These are phyloP conservation scores for Pseudonitzschia multiseries DNA, from an alignment of 108 stramenopile species.

Conservation along the genomic window DNA sequence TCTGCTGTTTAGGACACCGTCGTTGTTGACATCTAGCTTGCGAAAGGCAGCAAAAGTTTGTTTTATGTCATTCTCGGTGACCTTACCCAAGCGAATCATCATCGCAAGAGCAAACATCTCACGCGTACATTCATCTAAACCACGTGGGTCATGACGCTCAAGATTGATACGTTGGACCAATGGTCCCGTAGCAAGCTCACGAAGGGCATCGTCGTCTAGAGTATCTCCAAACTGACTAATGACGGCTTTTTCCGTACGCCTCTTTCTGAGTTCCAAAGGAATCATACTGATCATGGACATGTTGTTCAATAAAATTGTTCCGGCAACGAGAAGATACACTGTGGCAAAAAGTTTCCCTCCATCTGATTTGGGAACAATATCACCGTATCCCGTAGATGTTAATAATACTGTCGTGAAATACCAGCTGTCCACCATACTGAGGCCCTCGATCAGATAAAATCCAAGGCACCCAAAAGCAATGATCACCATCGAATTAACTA, in stretches of 20 bases:
- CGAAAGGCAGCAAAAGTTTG: slow-evolving; percentile 83
- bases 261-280: slow-evolving; percentile 81
- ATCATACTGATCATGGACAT: slow-evolving; percentile 92
- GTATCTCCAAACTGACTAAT: slow-evolving; percentile 76
- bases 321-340: slow-evolving; percentile 73
- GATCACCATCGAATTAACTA: slow-evolving; percentile 77
- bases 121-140: slow-evolving; percentile 83
- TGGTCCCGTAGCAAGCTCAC: slow-evolving; percentile 86
- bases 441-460: slow-evolving; percentile 81
- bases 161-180: slow-evolving; percentile 75
- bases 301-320: slow-evolving; percentile 81
- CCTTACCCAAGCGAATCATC: slow-evolving; percentile 86
- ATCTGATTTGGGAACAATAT: slow-evolving; percentile 78
- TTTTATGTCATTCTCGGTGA: slow-evolving; percentile 79
- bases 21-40: slow-evolving; percentile 73
- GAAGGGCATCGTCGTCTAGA: slow-evolving; percentile 76
- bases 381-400: slow-evolving; percentile 80
- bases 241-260: slow-evolving; percentile 80
- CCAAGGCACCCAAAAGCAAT: slow-evolving; percentile 80
- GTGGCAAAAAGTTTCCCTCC: slow-evolving; percentile 72
- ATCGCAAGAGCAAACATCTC: slow-evolving; percentile 92
- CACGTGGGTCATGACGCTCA: slow-evolving; percentile 60
- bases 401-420: slow-evolving; percentile 79
- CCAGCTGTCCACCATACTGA: slow-evolving; percentile 59
- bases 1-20: slow-evolving; percentile 62